Evolutionary conservation across 495 filamentous ascomycete genomes (phyloP), one percentile per base, ranked within the genome.

Genomic region (Penicillium desertorum): DNA sequence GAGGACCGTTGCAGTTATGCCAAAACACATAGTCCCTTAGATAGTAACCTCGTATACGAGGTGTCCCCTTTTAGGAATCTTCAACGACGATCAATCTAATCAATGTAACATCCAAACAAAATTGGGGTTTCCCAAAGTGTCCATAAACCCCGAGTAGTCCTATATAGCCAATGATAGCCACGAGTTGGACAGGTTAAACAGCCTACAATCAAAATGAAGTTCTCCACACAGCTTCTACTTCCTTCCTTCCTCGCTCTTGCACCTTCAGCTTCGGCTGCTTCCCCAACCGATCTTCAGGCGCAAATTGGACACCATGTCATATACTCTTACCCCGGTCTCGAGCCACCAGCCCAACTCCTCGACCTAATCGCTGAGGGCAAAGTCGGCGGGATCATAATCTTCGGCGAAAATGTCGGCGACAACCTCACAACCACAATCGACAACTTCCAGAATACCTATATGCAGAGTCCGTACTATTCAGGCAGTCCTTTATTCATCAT

Each of bases 341-440:
- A 57, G 1, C 71, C 70, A 9, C 69, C 71, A 1, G 17, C 51
- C 2, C 49, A 69, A 5, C 63, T 74, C 11, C 57, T 60, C 22
- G 57, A 64, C n/a, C 60, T 73, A 41, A 68, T 69, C 23, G 43
- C 56, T 23, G 44, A 68, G 37, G 68, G 71, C 20, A 61, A 70
- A 45, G 63, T 77, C 16, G 70, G 73, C 23, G 70, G 72, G 9
- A 55, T 72, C 37, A 69, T 74, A 29, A 54, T 74, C 53, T 74
- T 76, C 59, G 64, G 65, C 14, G 68, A 68, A 17, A 74, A 74
- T 51, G 68, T 76, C 55, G 42, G 58, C 37, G 50, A 55, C 32
- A 58, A 65, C 10, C 56, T 74, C 3, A 45, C 60, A 10, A 54
- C 53, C 11, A 54, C 56, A 1, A 59, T 75, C 36, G 43, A 53